Percentiles rank a stretch among this genome's conserved stretches.
These are phyloP conservation scores for Plasmodium malariae DNA, from an alignment of 169 alveolate species.

Conservation along the genomic window DNA sequence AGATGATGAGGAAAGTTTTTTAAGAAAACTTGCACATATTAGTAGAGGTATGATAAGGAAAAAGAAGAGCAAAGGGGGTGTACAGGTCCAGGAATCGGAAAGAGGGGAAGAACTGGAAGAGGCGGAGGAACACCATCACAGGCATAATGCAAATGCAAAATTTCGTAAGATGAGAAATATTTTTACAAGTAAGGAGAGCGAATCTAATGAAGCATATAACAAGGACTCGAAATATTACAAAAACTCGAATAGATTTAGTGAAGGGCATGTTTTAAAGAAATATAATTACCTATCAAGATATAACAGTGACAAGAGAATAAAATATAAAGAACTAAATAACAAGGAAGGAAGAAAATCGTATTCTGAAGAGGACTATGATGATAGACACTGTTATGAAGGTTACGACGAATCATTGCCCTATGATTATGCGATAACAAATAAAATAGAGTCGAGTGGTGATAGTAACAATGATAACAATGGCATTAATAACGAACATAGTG, in stretches of 20 bases:
- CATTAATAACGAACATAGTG: too few relatives aligned
- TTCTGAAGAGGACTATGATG: neutral
- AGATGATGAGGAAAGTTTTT: conserved; percentile 25
- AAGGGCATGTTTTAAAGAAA: conserved; percentile 24
- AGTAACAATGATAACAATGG: too few relatives aligned
- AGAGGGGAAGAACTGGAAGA: too few relatives aligned
- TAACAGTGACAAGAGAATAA: conserved; percentile 34
- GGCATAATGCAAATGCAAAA: too few relatives aligned
- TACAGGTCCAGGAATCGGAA: neutral
- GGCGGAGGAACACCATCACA: too few relatives aligned
- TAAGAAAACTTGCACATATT: conserved; percentile 44
- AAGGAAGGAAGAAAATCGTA: conserved; percentile 2
- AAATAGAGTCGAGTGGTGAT: too few relatives aligned
- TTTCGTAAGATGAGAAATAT: too few relatives aligned
- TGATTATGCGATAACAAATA: neutral
- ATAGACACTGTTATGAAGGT: neutral
- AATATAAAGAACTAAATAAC: conserved; percentile 5
- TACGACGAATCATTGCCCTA: neutral
- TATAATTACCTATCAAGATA: conserved; percentile 10
- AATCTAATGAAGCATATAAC: neutral
- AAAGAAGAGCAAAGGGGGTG: too few relatives aligned
- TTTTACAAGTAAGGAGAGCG: neutral
- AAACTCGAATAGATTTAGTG: conserved; percentile 46
- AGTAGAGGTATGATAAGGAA: conserved; percentile 49
- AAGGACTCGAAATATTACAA: neutral